Conservation (phyloP, 352 stramenopile species). For the Phytophthora niederhauseri region DNA sequence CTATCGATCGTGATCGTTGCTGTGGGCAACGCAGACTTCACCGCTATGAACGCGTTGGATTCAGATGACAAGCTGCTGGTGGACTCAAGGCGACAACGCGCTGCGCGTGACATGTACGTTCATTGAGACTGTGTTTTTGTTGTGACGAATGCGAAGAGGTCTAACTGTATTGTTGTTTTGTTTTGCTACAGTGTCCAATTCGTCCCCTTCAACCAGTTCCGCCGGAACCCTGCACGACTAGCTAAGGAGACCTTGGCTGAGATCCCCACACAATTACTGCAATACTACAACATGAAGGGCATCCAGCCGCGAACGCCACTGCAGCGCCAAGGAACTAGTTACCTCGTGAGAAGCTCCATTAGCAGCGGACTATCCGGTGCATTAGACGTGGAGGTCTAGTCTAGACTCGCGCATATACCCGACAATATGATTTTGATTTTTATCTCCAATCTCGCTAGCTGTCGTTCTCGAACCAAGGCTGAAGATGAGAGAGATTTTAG, state of each 20-base stretch:
- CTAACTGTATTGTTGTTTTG: slow-evolving; percentile 1
- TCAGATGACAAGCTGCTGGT: slow-evolving; percentile 65
- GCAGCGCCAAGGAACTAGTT: slow-evolving; percentile 58
- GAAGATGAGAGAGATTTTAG: not conserved
- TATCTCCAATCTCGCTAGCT: not conserved
- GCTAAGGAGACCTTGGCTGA: slow-evolving; percentile 77
- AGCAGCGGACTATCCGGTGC: slow-evolving; percentile 27
- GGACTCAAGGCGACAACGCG: slow-evolving; percentile 39
- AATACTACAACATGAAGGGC: slow-evolving; percentile 66
- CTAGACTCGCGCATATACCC: not conserved
- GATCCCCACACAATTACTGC: slow-evolving; percentile 64
- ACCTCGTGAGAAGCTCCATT: slow-evolving; percentile 37
- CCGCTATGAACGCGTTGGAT: slow-evolving; percentile 66
- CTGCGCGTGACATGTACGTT: slow-evolving; percentile 72
- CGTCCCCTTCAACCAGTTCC: slow-evolving; percentile 76
- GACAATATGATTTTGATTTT: slow-evolving; percentile 8
- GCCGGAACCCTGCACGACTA: slow-evolving; percentile 58
- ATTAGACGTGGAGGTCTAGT: slow-evolving; percentile 33
- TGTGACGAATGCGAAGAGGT: not conserved
- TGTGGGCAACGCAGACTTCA: slow-evolving; percentile 79
- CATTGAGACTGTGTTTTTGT: not conserved
- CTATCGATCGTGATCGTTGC: slow-evolving; percentile 86
- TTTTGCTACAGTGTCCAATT: slow-evolving; percentile 67
- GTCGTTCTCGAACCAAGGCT: not conserved
- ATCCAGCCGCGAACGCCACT: slow-evolving; percentile 60